Conservation (phyloP, 768 basidiomycete genomes). For the Suillus placidus region DNA sequence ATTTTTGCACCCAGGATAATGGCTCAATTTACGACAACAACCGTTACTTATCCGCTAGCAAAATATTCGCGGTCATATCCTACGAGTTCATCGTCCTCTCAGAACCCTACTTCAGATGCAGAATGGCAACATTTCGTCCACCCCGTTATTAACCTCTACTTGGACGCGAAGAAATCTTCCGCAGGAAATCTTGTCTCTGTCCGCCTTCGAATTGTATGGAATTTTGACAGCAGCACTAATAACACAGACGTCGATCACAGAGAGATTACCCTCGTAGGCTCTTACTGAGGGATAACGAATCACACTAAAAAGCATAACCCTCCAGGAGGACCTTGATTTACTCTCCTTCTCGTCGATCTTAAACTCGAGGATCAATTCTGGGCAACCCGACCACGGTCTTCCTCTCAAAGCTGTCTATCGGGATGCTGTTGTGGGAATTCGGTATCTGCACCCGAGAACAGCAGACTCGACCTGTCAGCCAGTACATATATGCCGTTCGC, state of each 20-base stretch:
- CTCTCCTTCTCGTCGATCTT: slow-evolving; percentile 61
- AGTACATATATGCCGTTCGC: slow-evolving; percentile 25
- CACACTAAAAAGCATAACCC: slow-evolving; percentile 10
- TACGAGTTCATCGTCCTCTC: slow-evolving; percentile 16
- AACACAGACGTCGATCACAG: slow-evolving; percentile 45
- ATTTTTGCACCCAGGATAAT: slow-evolving; percentile 7
- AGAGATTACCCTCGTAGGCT: slow-evolving; percentile 70
- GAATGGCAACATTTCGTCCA: slow-evolving; percentile 85
- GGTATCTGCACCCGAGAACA: slow-evolving; percentile 61
- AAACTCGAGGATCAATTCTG: slow-evolving; percentile 29
- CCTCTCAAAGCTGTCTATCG: slow-evolving; percentile 84
- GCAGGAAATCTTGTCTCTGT: slow-evolving; percentile 61
- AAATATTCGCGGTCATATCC: slow-evolving; percentile 76
- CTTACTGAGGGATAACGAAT: slow-evolving; percentile 15
- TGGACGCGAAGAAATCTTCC: slow-evolving; percentile 60
- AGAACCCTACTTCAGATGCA: slow-evolving; percentile 30
- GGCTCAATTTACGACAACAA: slow-evolving; percentile 51
- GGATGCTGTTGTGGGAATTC: slow-evolving; percentile 71
- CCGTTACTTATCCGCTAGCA: slow-evolving; percentile 54
- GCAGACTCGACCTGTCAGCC: slow-evolving; percentile 30
- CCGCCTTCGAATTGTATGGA: slow-evolving; percentile 67
- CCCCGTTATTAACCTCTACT: slow-evolving; percentile 60
- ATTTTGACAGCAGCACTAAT: slow-evolving; percentile 43
- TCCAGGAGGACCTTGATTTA: slow-evolving; percentile 78
- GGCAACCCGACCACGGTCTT: slow-evolving; percentile 51